A percentile compares a stretch with the other conserved stretches of the same genome.
Evolutionary conservation across 805 yeast genomes (phyloP).

Genomic region (Yarrowia osloensis): DNA sequence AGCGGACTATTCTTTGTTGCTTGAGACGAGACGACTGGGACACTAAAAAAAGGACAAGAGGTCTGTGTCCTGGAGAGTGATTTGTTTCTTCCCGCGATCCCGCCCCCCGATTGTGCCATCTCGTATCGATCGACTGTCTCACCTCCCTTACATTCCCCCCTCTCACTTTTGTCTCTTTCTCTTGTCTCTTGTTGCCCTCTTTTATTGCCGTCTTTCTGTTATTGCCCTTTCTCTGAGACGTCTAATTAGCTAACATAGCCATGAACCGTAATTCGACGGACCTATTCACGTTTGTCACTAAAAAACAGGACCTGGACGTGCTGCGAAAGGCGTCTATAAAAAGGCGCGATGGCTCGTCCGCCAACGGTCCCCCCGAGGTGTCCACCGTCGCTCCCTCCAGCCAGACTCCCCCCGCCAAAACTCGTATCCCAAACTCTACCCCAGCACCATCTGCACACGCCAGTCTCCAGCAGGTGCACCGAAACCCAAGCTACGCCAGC

Average conservation of each 20-base stretch:
- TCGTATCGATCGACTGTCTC: background rate
- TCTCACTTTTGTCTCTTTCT: too few relatives aligned
- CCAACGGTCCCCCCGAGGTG: too few relatives aligned
- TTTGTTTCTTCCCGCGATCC: too few relatives aligned
- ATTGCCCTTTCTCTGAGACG: too few relatives aligned
- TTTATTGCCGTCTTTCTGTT: too few relatives aligned
- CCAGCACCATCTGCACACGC: background rate
- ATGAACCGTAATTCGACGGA: conserved; percentile 28
- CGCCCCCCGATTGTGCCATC: too few relatives aligned
- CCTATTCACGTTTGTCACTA: conserved; percentile 18
- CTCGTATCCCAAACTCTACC: conserved; percentile 11
- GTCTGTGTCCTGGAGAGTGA: too few relatives aligned
- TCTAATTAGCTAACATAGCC: conserved; percentile 4
- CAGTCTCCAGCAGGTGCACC: background rate
- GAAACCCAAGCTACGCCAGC: background rate
- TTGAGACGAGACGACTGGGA: too few relatives aligned
- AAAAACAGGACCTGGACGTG: conserved; percentile 27
- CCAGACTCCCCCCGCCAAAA: background rate
- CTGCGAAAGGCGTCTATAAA: conserved; percentile 22
- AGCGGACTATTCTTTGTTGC: too few relatives aligned
- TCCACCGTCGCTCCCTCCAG: too few relatives aligned
- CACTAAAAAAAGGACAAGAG: too few relatives aligned
- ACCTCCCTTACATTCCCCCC: background rate
- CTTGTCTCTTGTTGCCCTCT: too few relatives aligned
- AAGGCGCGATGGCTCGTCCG: background rate